Base-by-base conservation (phyloP, 257 asterid species). In the Euphrasia confusa region DNA sequence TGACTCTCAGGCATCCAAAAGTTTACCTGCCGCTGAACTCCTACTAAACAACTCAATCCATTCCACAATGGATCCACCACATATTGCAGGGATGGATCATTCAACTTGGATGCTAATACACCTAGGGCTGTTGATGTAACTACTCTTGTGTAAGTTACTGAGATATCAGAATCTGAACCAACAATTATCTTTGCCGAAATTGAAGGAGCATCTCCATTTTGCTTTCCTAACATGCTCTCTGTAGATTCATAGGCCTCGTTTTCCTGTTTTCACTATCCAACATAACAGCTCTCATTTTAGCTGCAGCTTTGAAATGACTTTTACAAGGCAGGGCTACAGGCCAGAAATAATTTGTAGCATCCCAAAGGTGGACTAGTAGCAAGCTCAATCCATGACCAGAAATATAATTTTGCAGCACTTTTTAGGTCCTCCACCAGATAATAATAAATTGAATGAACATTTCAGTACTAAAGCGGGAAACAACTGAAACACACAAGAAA, bases 21-120 rank as follows among this genome's bases (percentile, higher is more conserved):
- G 48, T 58, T 58, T 75, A 93, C 99, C 97, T 93, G 97, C 9
- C 99, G 80, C 78, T 87, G 99, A 78, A 93, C 99, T 66, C 99
- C 99, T 66, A 96, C 87, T 17, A 78, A 58, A 32, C 97, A 89
- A 73, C 76, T 82, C 66, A 93, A 76, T 58, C 94, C 97, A 49
- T 71, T 87, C 99, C 96, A 82, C 59, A 93, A 45, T 1, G 99
- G 94, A 48, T 83, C 94, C 64, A 83, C 78, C 49, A 89, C 84
- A 68, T 71, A 84, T 42, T 81, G 82, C 80, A 93, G 76, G 70
- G 91, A 77, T 52, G 71, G 66, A 59, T 79, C 83, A 70, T 54
- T 71, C 73, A 93, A 78, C 87, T 80, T 87, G 53, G 97, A 89
- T 61, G 95, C 95, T 79, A 89, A 74, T 66, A 85, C 50, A 44